Conservation (phyloP, 2,329 filamentous ascomycete genomes). For the Chaetomium sp. region DNA sequence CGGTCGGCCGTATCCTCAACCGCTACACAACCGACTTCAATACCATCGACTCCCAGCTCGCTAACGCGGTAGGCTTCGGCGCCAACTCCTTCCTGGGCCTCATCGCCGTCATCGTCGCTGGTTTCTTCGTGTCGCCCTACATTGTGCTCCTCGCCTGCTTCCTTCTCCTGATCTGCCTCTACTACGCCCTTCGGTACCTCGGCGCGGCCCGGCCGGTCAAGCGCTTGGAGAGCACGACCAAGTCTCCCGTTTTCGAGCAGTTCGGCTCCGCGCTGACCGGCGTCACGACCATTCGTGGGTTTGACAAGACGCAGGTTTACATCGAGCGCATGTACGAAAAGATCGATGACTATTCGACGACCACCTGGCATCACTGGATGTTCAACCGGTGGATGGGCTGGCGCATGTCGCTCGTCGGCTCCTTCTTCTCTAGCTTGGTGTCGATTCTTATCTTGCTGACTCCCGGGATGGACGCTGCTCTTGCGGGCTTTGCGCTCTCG, state of each 20-base stretch:
- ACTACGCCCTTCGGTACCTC: slow-evolving; percentile 57
- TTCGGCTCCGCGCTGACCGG: slow-evolving; percentile 68
- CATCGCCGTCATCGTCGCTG: slow-evolving; percentile 59
- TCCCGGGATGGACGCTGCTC: slow-evolving; percentile 56
- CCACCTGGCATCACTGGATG: slow-evolving; percentile 62
- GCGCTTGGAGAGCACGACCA: slow-evolving; percentile 68
- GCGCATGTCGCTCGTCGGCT: slow-evolving; percentile 63
- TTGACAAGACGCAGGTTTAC: slow-evolving; percentile 61
- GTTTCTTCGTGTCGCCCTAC: slow-evolving; percentile 59
- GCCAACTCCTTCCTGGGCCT: slow-evolving; percentile 55
- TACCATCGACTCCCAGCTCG: slow-evolving; percentile 61
- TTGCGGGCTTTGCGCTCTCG: slow-evolving; percentile 69
- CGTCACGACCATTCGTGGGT: slow-evolving; percentile 69
- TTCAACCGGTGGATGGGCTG: slow-evolving; percentile 74
- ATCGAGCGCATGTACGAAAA: slow-evolving; percentile 61
- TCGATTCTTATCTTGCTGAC: slow-evolving; percentile 58
- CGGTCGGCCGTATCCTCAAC: slow-evolving; percentile 69
- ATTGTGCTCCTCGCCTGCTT: slow-evolving; percentile 56
- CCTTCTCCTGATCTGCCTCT: slow-evolving; percentile 51
- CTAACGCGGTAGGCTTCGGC: slow-evolving; percentile 56
- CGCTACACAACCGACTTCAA: slow-evolving; percentile 74
- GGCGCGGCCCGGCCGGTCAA: slow-evolving; percentile 68
- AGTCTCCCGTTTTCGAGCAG: slow-evolving; percentile 74
- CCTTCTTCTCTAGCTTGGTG: slow-evolving; percentile 60
- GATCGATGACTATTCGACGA: slow-evolving; percentile 61